Evolutionary conservation across 148 eudicot species (phyloP), one percentile per base, ranked within the genome.

Genomic region (Fagopyrum tataricum): DNA sequence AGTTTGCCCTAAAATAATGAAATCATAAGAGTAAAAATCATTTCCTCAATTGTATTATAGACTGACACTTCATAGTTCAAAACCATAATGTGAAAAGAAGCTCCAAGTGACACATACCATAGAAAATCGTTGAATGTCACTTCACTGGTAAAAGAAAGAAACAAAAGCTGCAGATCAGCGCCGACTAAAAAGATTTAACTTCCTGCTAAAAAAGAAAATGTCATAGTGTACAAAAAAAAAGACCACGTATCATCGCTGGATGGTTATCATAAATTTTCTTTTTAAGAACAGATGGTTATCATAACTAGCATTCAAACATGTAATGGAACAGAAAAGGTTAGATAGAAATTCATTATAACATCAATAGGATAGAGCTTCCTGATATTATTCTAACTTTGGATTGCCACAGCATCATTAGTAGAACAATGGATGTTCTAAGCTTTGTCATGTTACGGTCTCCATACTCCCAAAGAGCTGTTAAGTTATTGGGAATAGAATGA

Each of bases 61-160:
- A 51, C 42, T 8, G 46, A 48, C 18, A 37, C 23, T 48, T 73
- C 46, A 82, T 56, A 42, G 51, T 44, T 9, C 44, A 53, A 71
- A 44, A 70, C 64, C 41, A 70, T 12, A 23, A 39, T 67, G 46
- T 49, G 18, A 44, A 44, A 0, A 42, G 2, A 70, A 43, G 44
- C 44, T 37, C 44, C 47, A 76, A 42, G 41, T 69, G 70, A 74
- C 14, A 43, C 87, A 44, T 91, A 94, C 98, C 98, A 89, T 15
- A 94, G 90, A 76, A 94, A 94, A 88, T 89, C 97, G 73, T 94
- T 92, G 81, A 91, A 91, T 58, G 79, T 76, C 81, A 85, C 96
- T 81, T 94, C 87, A 48, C 98, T 94, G 88, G 79, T 77, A 76
- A 70, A 77, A 81, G 66, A 73, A 67, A 77, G 24, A 73, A 78